A percentile compares a stretch with the other conserved stretches of the same genome.
Evolutionary conservation across 2,329 filamentous ascomycete species (phyloP).

Genomic region (Zalaria sp.): DNA sequence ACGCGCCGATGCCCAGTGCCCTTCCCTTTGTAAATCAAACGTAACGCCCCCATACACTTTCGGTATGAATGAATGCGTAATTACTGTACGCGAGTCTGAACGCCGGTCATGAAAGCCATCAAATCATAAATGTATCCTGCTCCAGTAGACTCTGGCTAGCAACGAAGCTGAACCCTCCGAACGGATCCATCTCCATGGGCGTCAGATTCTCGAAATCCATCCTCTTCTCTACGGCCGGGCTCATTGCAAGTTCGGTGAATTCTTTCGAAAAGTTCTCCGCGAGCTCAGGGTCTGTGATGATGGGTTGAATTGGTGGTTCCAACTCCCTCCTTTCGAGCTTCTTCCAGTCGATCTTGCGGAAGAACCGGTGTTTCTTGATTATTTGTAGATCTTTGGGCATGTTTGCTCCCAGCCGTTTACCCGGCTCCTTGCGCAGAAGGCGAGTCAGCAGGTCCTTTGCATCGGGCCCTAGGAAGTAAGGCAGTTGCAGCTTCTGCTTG

Average conservation of each 20-base stretch:
- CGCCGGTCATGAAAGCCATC: no score
- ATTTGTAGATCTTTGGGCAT: slow-evolving; percentile 77
- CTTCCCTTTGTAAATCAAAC: no score
- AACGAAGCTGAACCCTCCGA: slow-evolving; percentile 40
- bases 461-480: slow-evolving; percentile 82
- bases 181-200: slow-evolving; percentile 28
- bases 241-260: slow-evolving; percentile 76
- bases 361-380: slow-evolving; percentile 91
- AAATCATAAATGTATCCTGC: slow-evolving; percentile 18
- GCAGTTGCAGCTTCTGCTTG: slow-evolving; percentile 76
- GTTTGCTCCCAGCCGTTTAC: slow-evolving; percentile 73
- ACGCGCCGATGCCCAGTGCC: no score
- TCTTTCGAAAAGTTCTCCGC: slow-evolving; percentile 94
- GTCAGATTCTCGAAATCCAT: slow-evolving; percentile 9
- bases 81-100: no score
- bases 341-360: slow-evolving; percentile 92
- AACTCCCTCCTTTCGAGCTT: slow-evolving; percentile 69
- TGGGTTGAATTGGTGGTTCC: slow-evolving; percentile 76
- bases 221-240: slow-evolving; percentile 42
- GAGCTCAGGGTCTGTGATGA: slow-evolving; percentile 89
- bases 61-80: no score
- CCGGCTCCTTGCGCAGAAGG: slow-evolving; percentile 80
- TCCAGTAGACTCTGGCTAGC: slow-evolving; percentile 37
- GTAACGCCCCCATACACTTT: no score
- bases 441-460: slow-evolving; percentile 88